These are phyloP conservation scores for Hibiscus mutabilis DNA, from an alignment of 345 rosid species.

Conservation along the genomic window DNA sequence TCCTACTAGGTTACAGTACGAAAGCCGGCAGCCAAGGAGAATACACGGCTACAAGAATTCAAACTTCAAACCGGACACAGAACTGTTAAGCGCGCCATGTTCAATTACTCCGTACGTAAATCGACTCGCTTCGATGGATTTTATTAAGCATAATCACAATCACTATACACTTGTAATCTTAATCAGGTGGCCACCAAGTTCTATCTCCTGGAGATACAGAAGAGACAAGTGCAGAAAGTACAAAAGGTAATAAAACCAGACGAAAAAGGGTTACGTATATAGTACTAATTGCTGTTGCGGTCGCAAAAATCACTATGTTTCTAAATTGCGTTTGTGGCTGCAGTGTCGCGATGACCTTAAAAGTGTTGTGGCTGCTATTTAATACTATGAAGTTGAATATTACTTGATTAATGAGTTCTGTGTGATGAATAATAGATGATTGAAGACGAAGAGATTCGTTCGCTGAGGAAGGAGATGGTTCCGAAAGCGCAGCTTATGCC, in stretches of 20 bases:
- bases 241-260: slow-evolving; percentile 40
- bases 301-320: too few species aligned
- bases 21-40: slow-evolving; percentile 48
- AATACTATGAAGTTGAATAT: too few species aligned
- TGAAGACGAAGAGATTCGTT: slow-evolving; percentile 67
- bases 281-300: too few species aligned
- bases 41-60: slow-evolving; percentile 57
- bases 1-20: slow-evolving; percentile 12
- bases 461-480: slow-evolving; percentile 76
- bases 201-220: slow-evolving; percentile 33
- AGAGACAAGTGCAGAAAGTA: slow-evolving; percentile 52
- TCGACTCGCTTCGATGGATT: too few species aligned
- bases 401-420: neutral
- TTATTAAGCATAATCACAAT: too few species aligned
- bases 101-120: slow-evolving; percentile 57
- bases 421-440: slow-evolving; percentile 38
- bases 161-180: neutral
- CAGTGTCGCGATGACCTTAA: too few species aligned
- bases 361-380: too few species aligned
- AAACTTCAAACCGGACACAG: slow-evolving; percentile 74
- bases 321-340: too few species aligned
- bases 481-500: slow-evolving; percentile 90
- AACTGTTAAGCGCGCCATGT: slow-evolving; percentile 73
- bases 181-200: slow-evolving; percentile 66
- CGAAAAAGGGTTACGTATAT: too few species aligned